Evolutionary conservation across 495 filamentous ascomycete species (phyloP).

Genomic region (Daldinia grandis): DNA sequence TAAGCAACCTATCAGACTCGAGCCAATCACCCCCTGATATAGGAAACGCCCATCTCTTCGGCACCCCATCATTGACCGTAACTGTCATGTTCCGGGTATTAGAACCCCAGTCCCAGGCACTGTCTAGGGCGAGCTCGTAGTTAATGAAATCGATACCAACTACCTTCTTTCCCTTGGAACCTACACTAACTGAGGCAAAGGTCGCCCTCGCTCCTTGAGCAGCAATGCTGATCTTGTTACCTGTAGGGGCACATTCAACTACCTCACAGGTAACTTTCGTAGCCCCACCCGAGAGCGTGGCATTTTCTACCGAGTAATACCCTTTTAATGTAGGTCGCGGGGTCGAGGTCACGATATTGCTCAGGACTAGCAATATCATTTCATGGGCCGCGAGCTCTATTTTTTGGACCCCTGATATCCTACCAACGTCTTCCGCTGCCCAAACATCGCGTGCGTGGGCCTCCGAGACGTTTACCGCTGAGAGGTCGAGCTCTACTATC

Average conservation of each 20-base stretch:
- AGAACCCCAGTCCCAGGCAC: slow-evolving; percentile 52
- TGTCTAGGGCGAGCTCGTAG: slow-evolving; percentile 59
- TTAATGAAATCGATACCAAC: slow-evolving; percentile 60
- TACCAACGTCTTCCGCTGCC: slow-evolving; percentile 41
- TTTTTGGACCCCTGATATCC: slow-evolving; percentile 52
- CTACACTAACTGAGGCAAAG: slow-evolving; percentile 26
- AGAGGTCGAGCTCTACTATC: slow-evolving; percentile 51
- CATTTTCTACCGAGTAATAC: slow-evolving; percentile 54
- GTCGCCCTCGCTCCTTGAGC: slow-evolving; percentile 34
- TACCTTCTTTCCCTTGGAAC: slow-evolving; percentile 47
- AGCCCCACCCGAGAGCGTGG: slow-evolving; percentile 48
- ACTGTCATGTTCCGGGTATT: slow-evolving; percentile 60
- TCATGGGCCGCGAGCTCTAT: slow-evolving; percentile 53
- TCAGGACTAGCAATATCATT: slow-evolving; percentile 54
- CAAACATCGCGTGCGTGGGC: slow-evolving; percentile 57
- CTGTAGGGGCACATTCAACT: slow-evolving; percentile 50
- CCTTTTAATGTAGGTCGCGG: slow-evolving; percentile 40
- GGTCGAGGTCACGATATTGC: slow-evolving; percentile 45
- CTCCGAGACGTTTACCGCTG: slow-evolving; percentile 52
- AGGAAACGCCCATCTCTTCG: slow-evolving; percentile 58
- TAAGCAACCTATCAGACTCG: slow-evolving; percentile 55
- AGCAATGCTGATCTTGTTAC: slow-evolving; percentile 54
- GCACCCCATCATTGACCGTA: slow-evolving; percentile 50
- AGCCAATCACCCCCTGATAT: slow-evolving; percentile 60
- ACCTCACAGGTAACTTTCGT: slow-evolving; percentile 43